Base-by-base conservation (phyloP, 2,329 filamentous ascomycete genomes). In the Sporothrix pallida region DNA sequence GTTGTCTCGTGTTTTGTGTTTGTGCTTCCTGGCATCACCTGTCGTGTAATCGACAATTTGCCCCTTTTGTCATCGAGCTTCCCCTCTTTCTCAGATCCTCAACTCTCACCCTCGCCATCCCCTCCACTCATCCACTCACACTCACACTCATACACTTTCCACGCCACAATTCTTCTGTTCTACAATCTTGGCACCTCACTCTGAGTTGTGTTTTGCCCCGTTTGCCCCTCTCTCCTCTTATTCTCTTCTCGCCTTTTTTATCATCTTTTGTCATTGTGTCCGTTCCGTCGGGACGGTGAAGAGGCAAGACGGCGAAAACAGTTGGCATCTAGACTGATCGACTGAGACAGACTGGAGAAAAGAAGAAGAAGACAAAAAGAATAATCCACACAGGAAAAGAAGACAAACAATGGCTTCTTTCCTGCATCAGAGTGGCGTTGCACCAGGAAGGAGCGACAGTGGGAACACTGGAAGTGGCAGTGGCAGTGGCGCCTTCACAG, bases 401-500 rank as follows among this genome's bases (percentile, higher is more conserved):
- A 65, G 13, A 46, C 60, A 46, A 63, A 65, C 3, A 5, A 65
- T 65, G 60, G 60, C 60, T 37, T 65, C 60, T 37, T 46, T n/a
- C n/a, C 37, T 65, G 60, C 60, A 44, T 17, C 60, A 44, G 37
- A 7, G 60, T 46, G 60, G 60, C 60, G 60, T 23, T 23, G 17
- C 37, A 63, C 31, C 37, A n/a, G 20, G 20, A 37, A 6, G 37
- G 60, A 46, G n/a, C 23, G 60, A n/a, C 37, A 20, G 37, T 17
- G 44, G 31, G 17, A 44, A n/a, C 37, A 23, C 23, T 26, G 56
- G 23, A 31, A 44, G 60, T 63, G 60, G 37, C 37, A 63, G 60
- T 62, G 58, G 56, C 6, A 37, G 56, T 60, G 60, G 60, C 60
- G 60, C 37, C 13, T 20, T 56, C 10, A 5, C 23, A 8, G 52